These are phyloP conservation scores for Chlorella sp. DNA, from an alignment of 139 green algal species.

Conservation along the genomic window DNA sequence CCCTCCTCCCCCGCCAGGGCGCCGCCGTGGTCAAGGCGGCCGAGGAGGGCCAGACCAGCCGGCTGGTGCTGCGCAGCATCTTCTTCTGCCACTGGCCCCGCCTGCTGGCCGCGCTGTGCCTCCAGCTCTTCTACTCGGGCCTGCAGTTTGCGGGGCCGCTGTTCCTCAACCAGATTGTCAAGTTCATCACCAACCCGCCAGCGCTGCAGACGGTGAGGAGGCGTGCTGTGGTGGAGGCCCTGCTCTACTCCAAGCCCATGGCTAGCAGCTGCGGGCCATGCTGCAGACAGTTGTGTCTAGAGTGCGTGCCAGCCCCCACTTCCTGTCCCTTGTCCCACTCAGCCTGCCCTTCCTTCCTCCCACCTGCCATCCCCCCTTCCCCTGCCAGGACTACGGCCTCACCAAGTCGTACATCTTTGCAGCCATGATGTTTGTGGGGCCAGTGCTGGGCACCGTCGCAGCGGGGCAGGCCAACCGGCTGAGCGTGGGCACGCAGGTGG, in stretches of 20 bases:
- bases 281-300: too few species aligned
- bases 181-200: conserved; percentile 33
- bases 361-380: background rate
- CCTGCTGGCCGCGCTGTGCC: conserved; percentile 32
- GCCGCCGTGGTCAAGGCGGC: conserved; percentile 24
- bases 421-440: conserved; percentile 57
- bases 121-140: conserved; percentile 53
- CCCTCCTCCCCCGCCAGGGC: background rate
- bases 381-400: conserved; percentile 3
- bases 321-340: too few species aligned
- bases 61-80: conserved; percentile 36
- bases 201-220: conserved; percentile 15
- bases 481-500: conserved; percentile 39
- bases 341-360: too few species aligned
- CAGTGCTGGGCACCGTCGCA: conserved; percentile 51
- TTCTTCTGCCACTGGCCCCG: conserved; percentile 20
- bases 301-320: too few species aligned
- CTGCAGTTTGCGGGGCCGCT: conserved; percentile 56
- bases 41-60: conserved; percentile 19
- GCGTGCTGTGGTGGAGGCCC: too few species aligned
- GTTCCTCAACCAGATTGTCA: conserved; percentile 59
- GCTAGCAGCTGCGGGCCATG: too few species aligned
- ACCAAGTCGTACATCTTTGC: conserved; percentile 53
- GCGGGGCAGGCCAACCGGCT: conserved; percentile 50
- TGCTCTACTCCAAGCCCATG: too few species aligned